Conservation (phyloP, 495 filamentous ascomycete genomes). For the Aspergillus panamensis region DNA sequence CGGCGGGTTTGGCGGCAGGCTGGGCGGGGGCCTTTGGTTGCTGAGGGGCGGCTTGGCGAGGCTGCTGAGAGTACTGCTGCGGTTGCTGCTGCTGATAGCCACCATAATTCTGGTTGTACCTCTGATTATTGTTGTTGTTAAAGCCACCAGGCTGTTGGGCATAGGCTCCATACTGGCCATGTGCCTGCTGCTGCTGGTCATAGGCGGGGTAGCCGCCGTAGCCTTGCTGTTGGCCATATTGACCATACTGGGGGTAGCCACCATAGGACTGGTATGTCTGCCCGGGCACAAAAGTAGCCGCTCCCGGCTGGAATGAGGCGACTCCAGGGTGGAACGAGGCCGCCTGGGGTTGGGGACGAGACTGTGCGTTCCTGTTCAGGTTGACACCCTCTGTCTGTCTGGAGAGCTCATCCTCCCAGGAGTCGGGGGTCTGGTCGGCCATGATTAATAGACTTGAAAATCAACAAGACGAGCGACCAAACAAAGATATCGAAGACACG, state of each 20-base stretch:
- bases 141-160: slow-evolving; percentile 36
- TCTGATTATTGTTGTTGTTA: slow-evolving; percentile 36
- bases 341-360: slow-evolving; percentile 65
- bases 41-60: slow-evolving; percentile 51
- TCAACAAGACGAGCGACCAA: slow-evolving; percentile 29
- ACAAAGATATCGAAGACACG: slow-evolving; percentile 15
- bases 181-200: slow-evolving; percentile 34
- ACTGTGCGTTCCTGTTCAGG: slow-evolving; percentile 71
- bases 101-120: slow-evolving; percentile 31
- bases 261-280: slow-evolving; percentile 51
- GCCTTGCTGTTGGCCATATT: slow-evolving; percentile 31
- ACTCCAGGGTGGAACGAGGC: slow-evolving; percentile 62
- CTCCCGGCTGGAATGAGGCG: slow-evolving; percentile 75
- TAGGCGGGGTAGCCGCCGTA: slow-evolving; percentile 45
- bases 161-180: slow-evolving; percentile 45
- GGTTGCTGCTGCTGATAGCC: slow-evolving; percentile 42
- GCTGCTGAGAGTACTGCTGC: slow-evolving; percentile 53
- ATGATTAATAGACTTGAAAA: slow-evolving; percentile 49
- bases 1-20: slow-evolving; percentile 29
- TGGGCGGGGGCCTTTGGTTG: slow-evolving; percentile 33
- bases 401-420: slow-evolving; percentile 93
- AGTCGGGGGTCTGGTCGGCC: slow-evolving; percentile 75
- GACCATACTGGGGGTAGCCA: slow-evolving; percentile 59
- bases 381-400: slow-evolving; percentile 83
- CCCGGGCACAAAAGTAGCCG: slow-evolving; percentile 72